Base-by-base conservation (phyloP, 768 basidiomycete species). In the Tulasnella sp. region DNA sequence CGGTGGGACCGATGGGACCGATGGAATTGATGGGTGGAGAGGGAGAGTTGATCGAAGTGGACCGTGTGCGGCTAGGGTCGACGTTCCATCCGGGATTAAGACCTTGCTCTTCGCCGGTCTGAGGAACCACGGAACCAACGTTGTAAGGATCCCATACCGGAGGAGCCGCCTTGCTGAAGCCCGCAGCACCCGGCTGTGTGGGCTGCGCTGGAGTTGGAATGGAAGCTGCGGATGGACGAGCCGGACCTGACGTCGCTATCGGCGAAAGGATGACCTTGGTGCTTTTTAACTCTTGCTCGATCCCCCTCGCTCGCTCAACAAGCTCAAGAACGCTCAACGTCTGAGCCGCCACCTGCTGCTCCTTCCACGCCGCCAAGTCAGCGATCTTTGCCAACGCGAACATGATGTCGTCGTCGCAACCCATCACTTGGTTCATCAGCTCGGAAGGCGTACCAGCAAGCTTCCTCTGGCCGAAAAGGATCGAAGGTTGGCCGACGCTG, bases 371-470 rank as follows among this genome's bases (percentile, higher is more conserved):
- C 68, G 92, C 88, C n/a, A 96, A 88, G 27, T 85, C 86, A 18
- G 92, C 90, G 48, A 90, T 92, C 86, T 94, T 90, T 7, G 94
- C 92, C 62, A 95, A 87, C 36, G 92, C 93, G 88, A 92, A 92
- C 74, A 95, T 74, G 71, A 79, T 74, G 18, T 79, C 78, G 73
- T 79, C 78, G 12, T 79, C 78, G 71, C 78, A 79, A 46, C 78
- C 78, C 78, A 79, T 79, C 68, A 79, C 78, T 46, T 44, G 56
- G 71, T 79, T 46, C 78, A 79, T 79, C 42, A 79, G n/a, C 71
- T 44, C 62, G 68, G 78, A 72, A 31, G 71, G 40, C 36, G 8
- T 24, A 14, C 78, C 78, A 34, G 71, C 24, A 24, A 46, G 18
- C 36, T 39, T 42, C 21, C 38, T 58, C 34, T 46, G 68, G 10